Evolutionary conservation across 495 filamentous ascomycete species (phyloP), one percentile per base, ranked within the genome.

Genomic region (Aspergillus kassunensis): DNA sequence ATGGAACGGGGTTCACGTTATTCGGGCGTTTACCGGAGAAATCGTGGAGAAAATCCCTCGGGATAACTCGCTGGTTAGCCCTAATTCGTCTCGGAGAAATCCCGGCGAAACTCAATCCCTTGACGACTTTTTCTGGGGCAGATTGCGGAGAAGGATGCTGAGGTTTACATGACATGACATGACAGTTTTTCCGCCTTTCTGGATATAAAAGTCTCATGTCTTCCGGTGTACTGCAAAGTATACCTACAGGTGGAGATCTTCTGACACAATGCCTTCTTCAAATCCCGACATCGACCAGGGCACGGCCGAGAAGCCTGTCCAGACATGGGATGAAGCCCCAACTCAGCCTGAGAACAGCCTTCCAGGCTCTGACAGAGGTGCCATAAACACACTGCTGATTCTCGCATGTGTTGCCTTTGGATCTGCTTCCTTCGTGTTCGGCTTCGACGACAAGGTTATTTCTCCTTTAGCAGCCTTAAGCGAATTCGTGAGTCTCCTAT

Each of bases 381-480:
- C 63, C 5, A 49, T 66, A 48, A 72, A 72, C 52, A 20, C 49
- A 7, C 51, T 59, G 5, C 52, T 72, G 31, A 47, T 70, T 11
- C 54, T 69, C 11, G 59, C 61, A 11, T 72, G 69, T 55, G 51
- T 56, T 18, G 61, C 65, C 6, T 67, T 70, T 49, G 64, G 63
- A 7, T 64, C 67, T 7, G 67, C 69, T 1, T 72, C 67, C 15
- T 69, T 72, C 25, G 49, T 72, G 15, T 70, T 70, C 45, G 69
- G 67, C 1, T 72, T 65, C 44, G 66, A 72, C 27, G 69, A 72
- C 56, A 72, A 72, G 40, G 51, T 70, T 33, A 72, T 72, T n/a
- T 72, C 69, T 6, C 67, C 67, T 1, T 58, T 72, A 36, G 64
- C 66, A 12, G 69, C 69, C 13, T 57, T 72, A 53, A 21, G 53